Conservation (phyloP, 2,329 filamentous ascomycete species). For the Fonsecaea multimorphosa region DNA sequence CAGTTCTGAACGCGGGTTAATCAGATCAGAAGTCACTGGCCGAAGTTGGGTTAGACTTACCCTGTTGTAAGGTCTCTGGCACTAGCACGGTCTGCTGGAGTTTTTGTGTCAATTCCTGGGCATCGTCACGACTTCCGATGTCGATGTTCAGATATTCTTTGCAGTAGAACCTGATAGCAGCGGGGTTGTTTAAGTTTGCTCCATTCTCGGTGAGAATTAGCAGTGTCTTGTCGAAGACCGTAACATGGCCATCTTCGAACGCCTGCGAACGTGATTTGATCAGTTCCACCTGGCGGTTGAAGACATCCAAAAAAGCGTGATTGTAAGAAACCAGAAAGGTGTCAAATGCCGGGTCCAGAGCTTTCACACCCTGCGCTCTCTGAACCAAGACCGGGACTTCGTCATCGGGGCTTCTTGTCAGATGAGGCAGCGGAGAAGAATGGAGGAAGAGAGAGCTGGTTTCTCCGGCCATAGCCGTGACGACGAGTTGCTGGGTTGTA, state of each 20-base stretch:
- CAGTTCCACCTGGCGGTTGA: conserved; percentile 46
- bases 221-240: conserved; percentile 50
- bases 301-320: conserved; percentile 43
- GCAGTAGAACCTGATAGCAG: conserved; percentile 48
- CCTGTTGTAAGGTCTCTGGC: conserved; percentile 20
- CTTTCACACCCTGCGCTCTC: conserved; percentile 40
- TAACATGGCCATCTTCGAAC: conserved; percentile 47
- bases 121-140: conserved; percentile 24
- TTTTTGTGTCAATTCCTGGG: conserved; percentile 37
- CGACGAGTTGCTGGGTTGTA: not conserved
- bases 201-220: conserved; percentile 46
- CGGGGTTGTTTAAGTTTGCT: conserved; percentile 41
- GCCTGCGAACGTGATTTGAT: conserved; percentile 46
- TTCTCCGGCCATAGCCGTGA: not conserved
- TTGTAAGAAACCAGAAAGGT: conserved; percentile 42
- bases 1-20: conserved; percentile 4
- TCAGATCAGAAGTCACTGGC: not conserved
- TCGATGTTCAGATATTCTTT: conserved; percentile 48
- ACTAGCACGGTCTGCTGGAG: conserved; percentile 36
- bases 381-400: conserved; percentile 41
- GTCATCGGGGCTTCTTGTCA: conserved; percentile 20
- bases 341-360: conserved; percentile 42
- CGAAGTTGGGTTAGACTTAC: conserved; percentile 1
- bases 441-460: conserved; percentile 25
- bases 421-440: conserved; percentile 22